Evolutionary conservation across 139 green algal species (phyloP), one percentile per base, ranked within the genome.

Genomic region (Diplosphaera chodatii): DNA sequence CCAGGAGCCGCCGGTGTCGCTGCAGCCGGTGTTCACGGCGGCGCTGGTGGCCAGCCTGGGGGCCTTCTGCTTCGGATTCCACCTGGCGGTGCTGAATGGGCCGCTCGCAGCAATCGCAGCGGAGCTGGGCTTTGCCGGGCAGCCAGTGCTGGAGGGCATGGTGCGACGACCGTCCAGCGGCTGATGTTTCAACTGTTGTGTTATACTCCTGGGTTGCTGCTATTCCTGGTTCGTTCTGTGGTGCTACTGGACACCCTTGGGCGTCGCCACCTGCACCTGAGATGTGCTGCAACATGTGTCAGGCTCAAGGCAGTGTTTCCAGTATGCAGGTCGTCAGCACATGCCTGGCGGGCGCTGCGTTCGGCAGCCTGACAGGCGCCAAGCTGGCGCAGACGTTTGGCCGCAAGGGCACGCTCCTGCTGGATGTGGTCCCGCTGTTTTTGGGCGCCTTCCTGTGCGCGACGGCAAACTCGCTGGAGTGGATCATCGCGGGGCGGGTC

Each of bases 71-170:
- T 97, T 97, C 73, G 92, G 92, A 16, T 94, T 90, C 80, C 88
- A 96, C 73, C 79, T 97, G 22, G 89, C 81, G 1, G 84, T 96
- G 28, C 79, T 98, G 21, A 98, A 98, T 64, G 93, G 93, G 1
- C 90, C 93, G 0, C 83, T 98, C 41, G 86, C 92, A 33, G 75
- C 77, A 1, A 90, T 98, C 55, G 87, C 92, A 0, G 25, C 55
- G 2, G 82, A 93, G 32, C 84, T 98, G 29, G 91, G 89, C 21
- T 92, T 97, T 70, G 86, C 78, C 2, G 82, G 80, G 23, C 81
- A 91, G 69, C 80, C 86, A 10, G 79, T 74, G n/a, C 75, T 91
- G 40, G 80, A 94, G 65, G 92, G 90, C 28, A 28, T 86, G 77
- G 87, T 91, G 72, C n/a, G n/a, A n/a, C n/a, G n/a, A n/a, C n/a